Evolutionary conservation across 169 alveolate species (phyloP).

Genomic region (Cyclospora cayetanensis): DNA sequence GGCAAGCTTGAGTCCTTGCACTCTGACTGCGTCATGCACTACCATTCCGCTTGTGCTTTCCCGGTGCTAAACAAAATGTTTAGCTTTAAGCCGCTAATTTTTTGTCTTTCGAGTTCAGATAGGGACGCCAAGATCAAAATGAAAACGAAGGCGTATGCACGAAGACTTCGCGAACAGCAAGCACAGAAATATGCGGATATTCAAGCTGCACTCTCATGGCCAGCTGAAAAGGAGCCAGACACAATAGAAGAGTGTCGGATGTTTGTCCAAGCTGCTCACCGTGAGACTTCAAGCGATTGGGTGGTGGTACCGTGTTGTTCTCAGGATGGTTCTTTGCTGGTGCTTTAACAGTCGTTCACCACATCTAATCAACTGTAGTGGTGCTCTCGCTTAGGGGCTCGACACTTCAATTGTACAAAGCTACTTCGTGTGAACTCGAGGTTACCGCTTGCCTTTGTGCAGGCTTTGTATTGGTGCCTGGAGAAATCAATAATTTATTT

Average conservation of each 20-base stretch:
- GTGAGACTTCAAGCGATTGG: background rate
- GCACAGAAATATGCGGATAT: background rate
- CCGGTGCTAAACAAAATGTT: no score
- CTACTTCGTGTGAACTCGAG: background rate
- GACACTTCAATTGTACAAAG: background rate
- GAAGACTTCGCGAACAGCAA: background rate
- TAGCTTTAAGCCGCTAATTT: background rate
- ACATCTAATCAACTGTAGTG: no score
- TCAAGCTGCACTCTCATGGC: background rate
- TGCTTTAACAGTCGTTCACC: background rate
- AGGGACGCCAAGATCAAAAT: background rate
- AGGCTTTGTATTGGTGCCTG: conserved; percentile 56
- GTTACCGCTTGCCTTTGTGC: background rate
- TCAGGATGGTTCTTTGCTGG: background rate
- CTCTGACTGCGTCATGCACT: background rate
- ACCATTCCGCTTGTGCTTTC: no score
- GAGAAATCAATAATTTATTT: conserved; percentile 9
- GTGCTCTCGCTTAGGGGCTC: no score
- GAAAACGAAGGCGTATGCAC: conserved; percentile 4
- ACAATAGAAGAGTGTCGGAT: background rate
- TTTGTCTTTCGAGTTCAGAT: background rate
- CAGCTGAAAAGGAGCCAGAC: conserved; percentile 28
- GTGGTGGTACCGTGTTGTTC: background rate
- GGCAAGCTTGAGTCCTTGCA: background rate
- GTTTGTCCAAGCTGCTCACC: conserved; percentile 28